Percentiles rank a stretch among this genome's conserved stretches.
Conservation (phyloP, 2,329 filamentous ascomycete genomes). For the Chaetomiaceae sp. region DNA sequence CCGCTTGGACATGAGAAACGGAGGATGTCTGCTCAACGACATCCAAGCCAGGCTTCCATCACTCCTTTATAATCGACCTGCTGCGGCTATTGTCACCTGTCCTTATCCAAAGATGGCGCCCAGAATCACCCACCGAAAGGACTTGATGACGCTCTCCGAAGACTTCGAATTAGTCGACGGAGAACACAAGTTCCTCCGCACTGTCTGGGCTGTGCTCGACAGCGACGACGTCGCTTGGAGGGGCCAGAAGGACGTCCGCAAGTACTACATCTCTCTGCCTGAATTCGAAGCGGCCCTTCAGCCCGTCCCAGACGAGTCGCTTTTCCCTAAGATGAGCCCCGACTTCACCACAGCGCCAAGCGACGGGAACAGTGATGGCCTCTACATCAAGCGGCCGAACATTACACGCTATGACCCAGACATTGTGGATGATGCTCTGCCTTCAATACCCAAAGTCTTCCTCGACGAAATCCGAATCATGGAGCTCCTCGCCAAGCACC, state of each 20-base stretch:
- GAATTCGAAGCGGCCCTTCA: not conserved
- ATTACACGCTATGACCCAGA: too few relatives aligned
- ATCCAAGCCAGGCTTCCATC: too few relatives aligned
- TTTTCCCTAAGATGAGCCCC: too few relatives aligned
- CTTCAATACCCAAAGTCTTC: too few relatives aligned
- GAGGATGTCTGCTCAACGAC: too few relatives aligned
- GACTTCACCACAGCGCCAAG: too few relatives aligned
- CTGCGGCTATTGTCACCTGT: too few relatives aligned
- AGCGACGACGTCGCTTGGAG: not conserved
- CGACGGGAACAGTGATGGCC: too few relatives aligned
- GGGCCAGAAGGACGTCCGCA: not conserved
- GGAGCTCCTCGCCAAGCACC: not conserved
- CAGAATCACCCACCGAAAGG: not conserved
- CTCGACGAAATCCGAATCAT: not conserved
- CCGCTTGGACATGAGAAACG: too few relatives aligned
- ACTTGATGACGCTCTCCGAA: not conserved
- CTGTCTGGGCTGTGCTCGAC: not conserved
- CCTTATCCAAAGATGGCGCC: slow-evolving; percentile 8
- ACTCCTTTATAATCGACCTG: too few relatives aligned
- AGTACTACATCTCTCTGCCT: not conserved
- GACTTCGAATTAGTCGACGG: not conserved
- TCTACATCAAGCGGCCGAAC: too few relatives aligned
- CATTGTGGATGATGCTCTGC: too few relatives aligned
- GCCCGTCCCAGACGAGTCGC: not conserved
- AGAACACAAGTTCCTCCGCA: not conserved